Evolutionary conservation across 495 filamentous ascomycete genomes (phyloP).

Genomic region (Emericellopsis terricola): DNA sequence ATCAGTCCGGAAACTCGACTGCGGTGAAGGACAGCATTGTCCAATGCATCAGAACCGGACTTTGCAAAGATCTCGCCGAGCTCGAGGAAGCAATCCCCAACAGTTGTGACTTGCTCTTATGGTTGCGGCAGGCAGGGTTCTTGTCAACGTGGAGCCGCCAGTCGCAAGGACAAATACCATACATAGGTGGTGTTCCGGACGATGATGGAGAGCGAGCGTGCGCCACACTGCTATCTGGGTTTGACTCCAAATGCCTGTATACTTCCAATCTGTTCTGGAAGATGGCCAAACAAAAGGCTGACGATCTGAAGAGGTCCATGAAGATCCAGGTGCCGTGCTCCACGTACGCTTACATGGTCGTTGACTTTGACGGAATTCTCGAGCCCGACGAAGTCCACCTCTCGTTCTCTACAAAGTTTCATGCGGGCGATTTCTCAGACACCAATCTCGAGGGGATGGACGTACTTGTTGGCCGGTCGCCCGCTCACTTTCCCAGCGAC

Average conservation of each 20-base stretch:
- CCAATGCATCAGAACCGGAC: no score
- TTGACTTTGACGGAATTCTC: constrained; percentile 57
- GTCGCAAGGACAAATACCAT: constrained; percentile 15
- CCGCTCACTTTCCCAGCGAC: constrained; percentile 65
- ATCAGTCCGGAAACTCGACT: constrained; percentile 33
- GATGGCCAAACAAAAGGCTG: constrained; percentile 36
- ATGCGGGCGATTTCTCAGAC: constrained; percentile 38
- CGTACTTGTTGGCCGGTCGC: constrained; percentile 70
- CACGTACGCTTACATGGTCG: constrained; percentile 61
- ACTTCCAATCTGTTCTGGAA: constrained; percentile 32
- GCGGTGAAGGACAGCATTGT: constrained; percentile 37
- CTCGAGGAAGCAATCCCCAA: no score
- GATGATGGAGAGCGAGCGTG: constrained; percentile 30
- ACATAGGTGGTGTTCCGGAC: constrained; percentile 35
- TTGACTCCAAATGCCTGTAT: constrained; percentile 39
- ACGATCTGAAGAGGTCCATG: constrained; percentile 37
- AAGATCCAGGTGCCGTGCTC: constrained; percentile 60
- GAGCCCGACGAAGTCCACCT: constrained; percentile 63
- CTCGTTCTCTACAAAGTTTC: constrained; percentile 52
- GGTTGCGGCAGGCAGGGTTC: constrained; percentile 27
- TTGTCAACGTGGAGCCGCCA: no score
- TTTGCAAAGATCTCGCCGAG: no score
- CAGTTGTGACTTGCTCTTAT: no score
- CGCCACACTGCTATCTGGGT: constrained; percentile 45
- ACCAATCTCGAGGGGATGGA: constrained; percentile 48